These are phyloP conservation scores for Amauroascus niger DNA, from an alignment of 2,329 filamentous ascomycete species.

Conservation along the genomic window DNA sequence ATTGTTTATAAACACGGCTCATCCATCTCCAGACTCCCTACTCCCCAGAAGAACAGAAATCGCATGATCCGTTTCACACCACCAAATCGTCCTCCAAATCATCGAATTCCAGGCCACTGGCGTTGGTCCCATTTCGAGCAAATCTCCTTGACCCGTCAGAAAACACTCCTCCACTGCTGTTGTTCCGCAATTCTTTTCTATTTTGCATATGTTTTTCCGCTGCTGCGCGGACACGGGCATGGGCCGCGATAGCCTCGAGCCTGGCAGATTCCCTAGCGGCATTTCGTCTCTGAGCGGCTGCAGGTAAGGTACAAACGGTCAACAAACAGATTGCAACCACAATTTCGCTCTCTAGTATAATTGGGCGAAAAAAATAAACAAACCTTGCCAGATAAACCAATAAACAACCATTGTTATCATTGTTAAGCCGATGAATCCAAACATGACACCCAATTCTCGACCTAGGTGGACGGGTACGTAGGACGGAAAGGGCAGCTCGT, in stretches of 20 bases:
- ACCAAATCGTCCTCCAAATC: conserved; percentile 14
- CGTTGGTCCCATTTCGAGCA: conserved; percentile 13
- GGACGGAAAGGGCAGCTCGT: conserved; percentile 15
- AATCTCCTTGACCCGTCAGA: conserved; percentile 1
- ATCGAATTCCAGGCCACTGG: conserved; percentile 13
- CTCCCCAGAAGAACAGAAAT: too few species aligned
- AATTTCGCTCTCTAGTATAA: background rate
- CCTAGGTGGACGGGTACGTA: conserved; percentile 26
- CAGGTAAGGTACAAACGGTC: background rate
- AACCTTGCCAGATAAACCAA: conserved; percentile 29
- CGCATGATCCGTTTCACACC: conserved; percentile 7
- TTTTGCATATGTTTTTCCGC: conserved; percentile 9
- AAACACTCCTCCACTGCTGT: background rate
- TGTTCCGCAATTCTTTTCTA: conserved; percentile 1
- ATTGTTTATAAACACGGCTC: too few species aligned
- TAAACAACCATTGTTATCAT: conserved; percentile 29
- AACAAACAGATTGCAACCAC: background rate
- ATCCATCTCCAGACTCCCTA: too few species aligned
- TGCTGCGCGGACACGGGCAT: conserved; percentile 1
- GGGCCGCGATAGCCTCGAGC: conserved; percentile 24
- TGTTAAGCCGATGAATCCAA: conserved; percentile 30
- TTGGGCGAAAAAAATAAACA: conserved; percentile 2
- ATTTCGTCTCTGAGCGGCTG: conserved; percentile 22
- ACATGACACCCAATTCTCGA: conserved; percentile 33
- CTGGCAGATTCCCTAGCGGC: conserved; percentile 26